These are phyloP conservation scores for Gloeostereum incarnatum DNA, from an alignment of 768 basidiomycete species.

Conservation along the genomic window DNA sequence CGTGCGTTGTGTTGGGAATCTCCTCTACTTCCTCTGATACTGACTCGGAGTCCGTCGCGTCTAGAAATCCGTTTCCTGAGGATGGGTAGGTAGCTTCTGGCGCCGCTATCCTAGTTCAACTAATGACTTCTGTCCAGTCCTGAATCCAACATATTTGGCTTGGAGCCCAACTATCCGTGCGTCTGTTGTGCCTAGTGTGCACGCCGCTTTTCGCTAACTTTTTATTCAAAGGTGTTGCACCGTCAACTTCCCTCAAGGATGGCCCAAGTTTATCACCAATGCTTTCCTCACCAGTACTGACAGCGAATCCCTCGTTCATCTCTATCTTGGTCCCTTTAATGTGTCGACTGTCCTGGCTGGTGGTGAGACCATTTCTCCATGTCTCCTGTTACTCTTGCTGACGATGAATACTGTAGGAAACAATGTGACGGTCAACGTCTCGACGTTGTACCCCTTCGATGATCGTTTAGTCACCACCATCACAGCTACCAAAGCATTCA, in stretches of 20 bases:
- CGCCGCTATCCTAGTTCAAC: not conserved
- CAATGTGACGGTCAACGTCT: constrained; percentile 30
- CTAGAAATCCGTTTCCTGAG: constrained; percentile 42
- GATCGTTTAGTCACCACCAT: constrained; percentile 37
- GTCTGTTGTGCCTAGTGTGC: constrained; percentile 7
- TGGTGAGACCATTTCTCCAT: constrained; percentile 13
- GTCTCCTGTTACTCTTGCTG: not conserved
- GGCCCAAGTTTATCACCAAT: constrained; percentile 45
- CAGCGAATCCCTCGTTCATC: constrained; percentile 32
- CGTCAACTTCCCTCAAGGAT: constrained; percentile 45
- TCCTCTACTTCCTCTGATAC: constrained; percentile 1
- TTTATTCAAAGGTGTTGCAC: constrained; percentile 31
- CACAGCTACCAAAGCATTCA: constrained; percentile 30
- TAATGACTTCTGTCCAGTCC: constrained; percentile 16
- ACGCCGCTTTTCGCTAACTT: not conserved
- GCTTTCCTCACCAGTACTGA: constrained; percentile 41
- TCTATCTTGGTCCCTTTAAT: constrained; percentile 39
- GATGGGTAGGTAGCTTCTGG: constrained; percentile 28
- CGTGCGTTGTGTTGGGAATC: constrained; percentile 17
- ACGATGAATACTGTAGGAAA: constrained; percentile 21
- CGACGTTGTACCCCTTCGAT: constrained; percentile 43
- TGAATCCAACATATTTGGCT: constrained; percentile 40
- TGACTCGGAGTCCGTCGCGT: constrained; percentile 1
- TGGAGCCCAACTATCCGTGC: constrained; percentile 41
- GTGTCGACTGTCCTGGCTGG: constrained; percentile 27